Percentiles rank a stretch among this genome's conserved stretches.
Conservation (phyloP, 192 early-diverging fungal genomes). For the Oehlia diaphana region DNA sequence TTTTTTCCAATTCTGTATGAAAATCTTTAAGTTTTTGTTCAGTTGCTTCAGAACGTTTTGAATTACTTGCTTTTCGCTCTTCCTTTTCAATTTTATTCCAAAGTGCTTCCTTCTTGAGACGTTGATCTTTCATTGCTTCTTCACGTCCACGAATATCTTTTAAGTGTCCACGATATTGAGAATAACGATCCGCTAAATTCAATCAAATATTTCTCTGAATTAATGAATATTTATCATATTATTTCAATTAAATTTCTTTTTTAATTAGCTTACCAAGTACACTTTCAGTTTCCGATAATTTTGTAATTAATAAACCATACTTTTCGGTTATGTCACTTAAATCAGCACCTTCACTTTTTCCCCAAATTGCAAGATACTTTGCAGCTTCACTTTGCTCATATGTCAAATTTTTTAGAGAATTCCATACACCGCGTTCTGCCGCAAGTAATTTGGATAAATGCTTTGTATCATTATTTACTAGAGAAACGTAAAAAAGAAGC, state of each 20-base stretch:
- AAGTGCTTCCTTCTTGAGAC: constrained; percentile 20
- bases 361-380: constrained; percentile 21
- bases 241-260: too few species aligned
- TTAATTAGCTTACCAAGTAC: constrained; percentile 7
- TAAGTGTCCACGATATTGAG: constrained; percentile 17
- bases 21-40: constrained; percentile 16
- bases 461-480: constrained; percentile 8
- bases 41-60: constrained; percentile 15
- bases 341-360: constrained; percentile 25
- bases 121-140: constrained; percentile 13
- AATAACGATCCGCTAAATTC: constrained; percentile 1
- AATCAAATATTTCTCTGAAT: not conserved
- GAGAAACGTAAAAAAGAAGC: not conserved
- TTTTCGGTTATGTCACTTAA: constrained; percentile 26
- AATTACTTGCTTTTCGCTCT: constrained; percentile 19
- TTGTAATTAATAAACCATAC: not conserved
- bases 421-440: constrained; percentile 9
- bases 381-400: constrained; percentile 19
- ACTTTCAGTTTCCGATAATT: constrained; percentile 7
- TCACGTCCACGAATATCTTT: constrained; percentile 21
- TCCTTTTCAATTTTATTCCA: constrained; percentile 29
- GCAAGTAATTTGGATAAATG: constrained; percentile 14
- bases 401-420: constrained; percentile 2
- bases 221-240: not conserved
- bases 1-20: constrained; percentile 16